Percentiles rank a stretch among this genome's conserved stretches.
These are phyloP conservation scores for Amanita muscaria DNA, from an alignment of 768 basidiomycete genomes.

Conservation along the genomic window DNA sequence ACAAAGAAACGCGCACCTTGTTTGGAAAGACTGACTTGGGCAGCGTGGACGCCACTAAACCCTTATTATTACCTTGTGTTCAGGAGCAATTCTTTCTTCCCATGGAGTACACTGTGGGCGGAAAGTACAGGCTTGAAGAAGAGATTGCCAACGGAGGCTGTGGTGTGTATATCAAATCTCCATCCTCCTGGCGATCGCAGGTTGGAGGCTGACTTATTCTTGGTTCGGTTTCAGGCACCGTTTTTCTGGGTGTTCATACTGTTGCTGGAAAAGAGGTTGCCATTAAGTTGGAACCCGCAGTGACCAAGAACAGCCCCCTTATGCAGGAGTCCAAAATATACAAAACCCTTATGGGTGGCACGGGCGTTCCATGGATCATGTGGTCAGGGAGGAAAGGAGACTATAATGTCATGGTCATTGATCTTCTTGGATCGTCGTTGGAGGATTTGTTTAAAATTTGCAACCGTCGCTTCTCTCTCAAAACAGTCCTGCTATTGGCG, in stretches of 20 bases:
- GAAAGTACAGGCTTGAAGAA: conserved; percentile 71
- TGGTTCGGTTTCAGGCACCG: conserved; percentile 43
- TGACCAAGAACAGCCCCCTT: conserved; percentile 53
- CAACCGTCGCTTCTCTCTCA: conserved; percentile 88
- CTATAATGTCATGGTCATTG: conserved; percentile 97
- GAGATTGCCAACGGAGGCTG: conserved; percentile 78
- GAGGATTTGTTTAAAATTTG: conserved; percentile 85
- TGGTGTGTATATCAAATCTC: conserved; percentile 37
- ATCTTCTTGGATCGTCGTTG: conserved; percentile 85
- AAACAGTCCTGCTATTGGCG: conserved; percentile 87
- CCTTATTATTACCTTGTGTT: background rate
- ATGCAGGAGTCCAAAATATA: conserved; percentile 89
- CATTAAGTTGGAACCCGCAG: conserved; percentile 71
- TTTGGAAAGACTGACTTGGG: background rate
- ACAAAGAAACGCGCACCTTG: conserved; percentile 10
- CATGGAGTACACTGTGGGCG: conserved; percentile 49
- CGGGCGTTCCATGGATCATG: conserved; percentile 87
- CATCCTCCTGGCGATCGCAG: background rate
- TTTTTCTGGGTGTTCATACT: conserved; percentile 72
- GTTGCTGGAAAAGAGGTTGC: conserved; percentile 79
- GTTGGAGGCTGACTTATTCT: conserved; percentile 4
- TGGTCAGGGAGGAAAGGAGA: conserved; percentile 88
- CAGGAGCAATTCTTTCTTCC: background rate
- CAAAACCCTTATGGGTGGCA: conserved; percentile 83
- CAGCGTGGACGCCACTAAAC: conserved; percentile 3